Evolutionary conservation across 2,329 filamentous ascomycete genomes (phyloP).

Genomic region (Trichoderma simmonsii): DNA sequence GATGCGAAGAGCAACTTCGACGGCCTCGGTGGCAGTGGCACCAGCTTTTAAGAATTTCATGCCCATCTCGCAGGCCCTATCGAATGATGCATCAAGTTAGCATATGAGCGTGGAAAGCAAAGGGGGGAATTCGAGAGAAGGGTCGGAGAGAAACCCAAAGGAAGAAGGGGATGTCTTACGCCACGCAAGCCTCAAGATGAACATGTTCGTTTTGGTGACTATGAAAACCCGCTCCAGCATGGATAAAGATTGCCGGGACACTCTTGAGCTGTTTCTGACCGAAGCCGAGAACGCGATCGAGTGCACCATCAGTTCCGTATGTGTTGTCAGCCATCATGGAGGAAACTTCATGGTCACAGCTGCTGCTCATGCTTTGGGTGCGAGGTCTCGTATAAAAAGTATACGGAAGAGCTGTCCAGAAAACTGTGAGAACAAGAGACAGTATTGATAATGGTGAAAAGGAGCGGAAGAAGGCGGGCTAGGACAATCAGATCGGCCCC

Average conservation of each 20-base stretch:
- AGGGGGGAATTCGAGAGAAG: not conserved
- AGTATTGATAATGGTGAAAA: not conserved
- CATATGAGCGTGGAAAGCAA: not conserved
- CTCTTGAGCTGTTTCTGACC: slow-evolving; percentile 32
- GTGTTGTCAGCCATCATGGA: slow-evolving; percentile 49
- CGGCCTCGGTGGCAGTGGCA: slow-evolving; percentile 77
- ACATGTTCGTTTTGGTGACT: slow-evolving; percentile 79
- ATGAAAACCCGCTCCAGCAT: slow-evolving; percentile 93
- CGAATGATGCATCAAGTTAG: not conserved
- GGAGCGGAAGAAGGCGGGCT: not conserved
- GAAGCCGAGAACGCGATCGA: slow-evolving; percentile 39
- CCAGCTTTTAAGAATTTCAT: slow-evolving; percentile 80
- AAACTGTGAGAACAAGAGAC: not conserved
- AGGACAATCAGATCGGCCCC: not conserved
- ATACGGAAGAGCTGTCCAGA: not conserved
- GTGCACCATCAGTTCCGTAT: slow-evolving; percentile 41
- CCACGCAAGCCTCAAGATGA: slow-evolving; percentile 82
- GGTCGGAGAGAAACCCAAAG: not conserved
- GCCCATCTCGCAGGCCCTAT: slow-evolving; percentile 74
- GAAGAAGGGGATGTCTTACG: slow-evolving; percentile 58
- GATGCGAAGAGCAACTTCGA: slow-evolving; percentile 81
- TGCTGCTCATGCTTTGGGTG: slow-evolving; percentile 31
- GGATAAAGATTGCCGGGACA: slow-evolving; percentile 81
- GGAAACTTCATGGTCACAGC: slow-evolving; percentile 27
- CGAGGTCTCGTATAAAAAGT: not conserved